These are phyloP conservation scores for Suhomyces yuchorum DNA, from an alignment of 1,139 yeast genomes.

Conservation along the genomic window DNA sequence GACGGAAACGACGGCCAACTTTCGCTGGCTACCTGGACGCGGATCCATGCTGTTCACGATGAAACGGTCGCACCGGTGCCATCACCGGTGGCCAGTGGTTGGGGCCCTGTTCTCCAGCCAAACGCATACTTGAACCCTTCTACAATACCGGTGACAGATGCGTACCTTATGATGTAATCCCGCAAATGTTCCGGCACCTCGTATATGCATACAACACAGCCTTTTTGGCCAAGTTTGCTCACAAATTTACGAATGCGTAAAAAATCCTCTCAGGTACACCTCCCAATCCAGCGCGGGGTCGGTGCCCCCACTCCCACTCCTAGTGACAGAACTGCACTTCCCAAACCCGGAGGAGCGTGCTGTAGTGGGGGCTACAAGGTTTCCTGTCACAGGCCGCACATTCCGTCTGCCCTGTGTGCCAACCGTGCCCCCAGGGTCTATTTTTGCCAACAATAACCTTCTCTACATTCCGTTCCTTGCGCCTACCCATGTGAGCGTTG, in stretches of 20 bases:
- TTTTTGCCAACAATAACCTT: neutral
- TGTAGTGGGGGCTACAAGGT: too few relatives aligned
- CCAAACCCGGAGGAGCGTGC: too few relatives aligned
- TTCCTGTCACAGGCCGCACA: too few relatives aligned
- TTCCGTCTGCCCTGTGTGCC: neutral
- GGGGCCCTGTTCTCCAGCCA: neutral
- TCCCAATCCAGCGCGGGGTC: neutral
- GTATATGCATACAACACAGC: slow-evolving; percentile 14
- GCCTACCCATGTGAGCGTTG: neutral
- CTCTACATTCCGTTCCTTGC: neutral
- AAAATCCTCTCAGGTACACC: slow-evolving; percentile 2
- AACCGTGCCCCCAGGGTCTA: slow-evolving; percentile 1
- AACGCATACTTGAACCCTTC: neutral
- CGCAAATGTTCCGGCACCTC: slow-evolving; percentile 10
- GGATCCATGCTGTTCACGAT: too few relatives aligned
- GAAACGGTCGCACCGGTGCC: neutral
- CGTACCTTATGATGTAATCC: slow-evolving; percentile 11
- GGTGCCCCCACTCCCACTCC: neutral
- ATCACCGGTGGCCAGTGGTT: neutral
- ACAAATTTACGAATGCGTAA: slow-evolving; percentile 13
- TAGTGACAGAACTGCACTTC: neutral
- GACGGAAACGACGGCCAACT: neutral
- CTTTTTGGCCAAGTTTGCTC: slow-evolving; percentile 7
- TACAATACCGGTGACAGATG: slow-evolving; percentile 4
- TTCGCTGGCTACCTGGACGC: neutral